These are phyloP conservation scores for Yamadazyma sp. DNA, from an alignment of 1,139 yeast genomes.

Conservation along the genomic window DNA sequence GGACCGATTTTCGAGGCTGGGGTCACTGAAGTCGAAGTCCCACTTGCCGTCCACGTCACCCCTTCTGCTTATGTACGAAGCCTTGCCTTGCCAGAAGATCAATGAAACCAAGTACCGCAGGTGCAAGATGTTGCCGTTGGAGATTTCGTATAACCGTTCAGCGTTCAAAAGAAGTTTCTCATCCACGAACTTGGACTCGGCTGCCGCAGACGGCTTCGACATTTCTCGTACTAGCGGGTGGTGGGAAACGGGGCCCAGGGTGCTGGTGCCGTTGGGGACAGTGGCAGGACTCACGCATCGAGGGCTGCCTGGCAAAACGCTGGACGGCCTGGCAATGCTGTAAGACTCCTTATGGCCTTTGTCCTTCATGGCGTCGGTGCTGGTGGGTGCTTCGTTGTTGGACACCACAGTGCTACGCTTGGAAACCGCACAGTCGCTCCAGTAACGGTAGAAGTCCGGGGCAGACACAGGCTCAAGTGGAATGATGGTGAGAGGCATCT, in stretches of 20 bases:
- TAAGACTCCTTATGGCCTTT: too few relatives aligned
- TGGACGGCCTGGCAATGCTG: too few relatives aligned
- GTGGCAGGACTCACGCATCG: too few relatives aligned
- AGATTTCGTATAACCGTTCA: conserved; percentile 5
- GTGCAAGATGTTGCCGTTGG: conserved; percentile 19
- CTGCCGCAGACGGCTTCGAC: background rate
- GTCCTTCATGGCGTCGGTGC: conserved; percentile 8
- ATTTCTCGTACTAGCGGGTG: too few relatives aligned
- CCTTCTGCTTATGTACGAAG: conserved; percentile 10
- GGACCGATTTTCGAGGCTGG: conserved; percentile 7
- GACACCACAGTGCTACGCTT: background rate
- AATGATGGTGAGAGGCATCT: background rate
- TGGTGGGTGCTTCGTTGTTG: conserved; percentile 6
- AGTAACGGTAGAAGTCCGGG: conserved; percentile 13
- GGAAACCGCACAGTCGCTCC: conserved; percentile 10
- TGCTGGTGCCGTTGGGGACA: too few relatives aligned
- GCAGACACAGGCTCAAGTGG: conserved; percentile 4
- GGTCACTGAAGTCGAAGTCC: conserved; percentile 10
- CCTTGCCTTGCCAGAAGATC: conserved; percentile 11
- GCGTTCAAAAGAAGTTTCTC: conserved; percentile 7
- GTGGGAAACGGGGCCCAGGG: too few relatives aligned
- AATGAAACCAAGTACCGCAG: conserved; percentile 14
- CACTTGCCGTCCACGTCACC: conserved; percentile 13
- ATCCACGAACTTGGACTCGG: conserved; percentile 6
- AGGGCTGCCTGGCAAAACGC: too few relatives aligned